Conservation (phyloP, 305 asterid species). For the Stenogyne calaminthoides region DNA sequence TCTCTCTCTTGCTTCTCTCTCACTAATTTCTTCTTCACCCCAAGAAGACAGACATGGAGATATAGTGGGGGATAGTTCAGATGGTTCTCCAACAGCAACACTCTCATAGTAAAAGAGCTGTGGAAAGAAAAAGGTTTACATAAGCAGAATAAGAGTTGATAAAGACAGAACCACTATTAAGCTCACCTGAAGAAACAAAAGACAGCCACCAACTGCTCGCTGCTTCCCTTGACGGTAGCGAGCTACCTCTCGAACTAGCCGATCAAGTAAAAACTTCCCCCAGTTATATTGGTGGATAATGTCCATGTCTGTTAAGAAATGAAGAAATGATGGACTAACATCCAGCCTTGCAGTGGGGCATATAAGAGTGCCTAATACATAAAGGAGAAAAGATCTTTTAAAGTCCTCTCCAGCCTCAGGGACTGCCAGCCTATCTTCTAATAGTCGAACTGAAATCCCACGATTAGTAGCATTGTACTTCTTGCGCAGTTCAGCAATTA, state of each 20-base stretch:
- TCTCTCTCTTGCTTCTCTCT: conserved; percentile 93
- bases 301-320: conserved; percentile 89
- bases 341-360: conserved; percentile 98
- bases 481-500: conserved; percentile 77
- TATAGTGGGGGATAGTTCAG: conserved; percentile 81
- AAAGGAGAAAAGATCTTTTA: conserved; percentile 91
- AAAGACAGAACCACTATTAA: conserved; percentile 10
- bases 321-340: conserved; percentile 98
- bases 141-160: conserved; percentile 2
- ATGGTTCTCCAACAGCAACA: conserved; percentile 89
- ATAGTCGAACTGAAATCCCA: conserved; percentile 86
- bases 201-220: conserved; percentile 98
- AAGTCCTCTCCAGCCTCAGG: conserved; percentile 98
- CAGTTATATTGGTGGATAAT: conserved; percentile 88
- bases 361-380: conserved; percentile 86
- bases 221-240: conserved; percentile 98
- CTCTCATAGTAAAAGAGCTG: conserved; percentile 98
- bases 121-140: conserved; percentile 26
- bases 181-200: conserved; percentile 90
- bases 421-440: conserved; percentile 85
- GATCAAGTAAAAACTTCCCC: conserved; percentile 95
- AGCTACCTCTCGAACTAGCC: conserved; percentile 91
- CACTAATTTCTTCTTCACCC: conserved; percentile 98
- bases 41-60: conserved; percentile 92
- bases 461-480: conserved; percentile 90